Evolutionary conservation across 2,329 filamentous ascomycete species (phyloP).

Genomic region (Fusarium globosum): DNA sequence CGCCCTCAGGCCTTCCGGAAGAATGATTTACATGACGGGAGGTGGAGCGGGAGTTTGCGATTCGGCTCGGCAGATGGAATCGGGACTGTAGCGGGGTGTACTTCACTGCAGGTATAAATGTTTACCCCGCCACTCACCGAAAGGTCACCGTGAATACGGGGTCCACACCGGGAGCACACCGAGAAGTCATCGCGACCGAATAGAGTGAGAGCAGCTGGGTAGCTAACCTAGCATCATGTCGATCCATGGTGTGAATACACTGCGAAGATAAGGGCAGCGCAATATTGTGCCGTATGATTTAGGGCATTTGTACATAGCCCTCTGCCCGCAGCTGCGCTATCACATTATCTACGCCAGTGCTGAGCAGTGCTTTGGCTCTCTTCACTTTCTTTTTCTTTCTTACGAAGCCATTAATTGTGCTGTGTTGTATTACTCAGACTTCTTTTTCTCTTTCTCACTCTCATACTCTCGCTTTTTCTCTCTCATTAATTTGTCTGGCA

Average conservation of each 20-base stretch:
- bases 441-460: background rate
- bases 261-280: background rate
- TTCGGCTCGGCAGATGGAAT: conserved; percentile 47
- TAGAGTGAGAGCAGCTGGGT: background rate
- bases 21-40: conserved; percentile 43
- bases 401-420: background rate
- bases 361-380: background rate
- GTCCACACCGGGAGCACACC: conserved; percentile 19
- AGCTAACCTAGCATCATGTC: background rate
- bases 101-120: conserved; percentile 38
- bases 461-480: background rate
- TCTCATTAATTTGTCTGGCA: background rate
- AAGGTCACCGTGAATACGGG: conserved; percentile 5
- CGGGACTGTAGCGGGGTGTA: conserved; percentile 39
- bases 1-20: conserved; percentile 36
- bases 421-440: background rate
- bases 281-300: background rate
- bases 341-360: background rate
- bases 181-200: background rate
- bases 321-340: background rate
- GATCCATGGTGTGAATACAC: background rate
- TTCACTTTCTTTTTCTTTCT: background rate
- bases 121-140: conserved; percentile 46
- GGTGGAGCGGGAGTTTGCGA: conserved; percentile 37
- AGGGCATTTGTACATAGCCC: background rate